Conservation (phyloP, 2,329 filamentous ascomycete genomes). For the Magnaporthiopsis incrustans region DNA sequence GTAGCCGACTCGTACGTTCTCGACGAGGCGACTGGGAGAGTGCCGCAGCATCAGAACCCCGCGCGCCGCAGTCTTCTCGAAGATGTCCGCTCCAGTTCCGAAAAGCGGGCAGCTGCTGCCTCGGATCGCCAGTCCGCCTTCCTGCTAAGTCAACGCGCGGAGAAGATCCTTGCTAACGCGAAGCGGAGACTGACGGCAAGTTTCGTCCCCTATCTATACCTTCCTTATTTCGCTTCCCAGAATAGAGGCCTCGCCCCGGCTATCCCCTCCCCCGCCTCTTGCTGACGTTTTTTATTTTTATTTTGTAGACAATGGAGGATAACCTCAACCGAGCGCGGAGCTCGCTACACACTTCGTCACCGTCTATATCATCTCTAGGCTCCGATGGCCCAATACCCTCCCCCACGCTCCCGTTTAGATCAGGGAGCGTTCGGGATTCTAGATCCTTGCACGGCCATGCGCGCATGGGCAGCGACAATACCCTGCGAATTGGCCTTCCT, state of each 20-base stretch:
- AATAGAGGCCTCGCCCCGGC: background rate
- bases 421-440: conserved; percentile 19
- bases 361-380: conserved; percentile 56
- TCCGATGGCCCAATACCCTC: conserved; percentile 47
- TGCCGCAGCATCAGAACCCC: conserved; percentile 8
- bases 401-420: conserved; percentile 36
- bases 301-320: conserved; percentile 76
- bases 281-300: background rate
- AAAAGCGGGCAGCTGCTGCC: background rate
- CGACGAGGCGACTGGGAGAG: conserved; percentile 20
- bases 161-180: conserved; percentile 86
- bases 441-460: conserved; percentile 38
- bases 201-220: conserved; percentile 10
- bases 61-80: background rate
- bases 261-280: background rate
- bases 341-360: conserved; percentile 52
- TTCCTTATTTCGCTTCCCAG: background rate
- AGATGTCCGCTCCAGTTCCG: background rate
- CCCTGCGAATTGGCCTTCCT: conserved; percentile 35
- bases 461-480: conserved; percentile 55
- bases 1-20: conserved; percentile 49
- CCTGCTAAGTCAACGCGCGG: conserved; percentile 72
- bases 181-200: conserved; percentile 81
- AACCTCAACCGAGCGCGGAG: conserved; percentile 75
- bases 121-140: background rate